These are phyloP conservation scores for Arthrobotrys conoides DNA, from an alignment of 2,329 filamentous ascomycete species.

Conservation along the genomic window DNA sequence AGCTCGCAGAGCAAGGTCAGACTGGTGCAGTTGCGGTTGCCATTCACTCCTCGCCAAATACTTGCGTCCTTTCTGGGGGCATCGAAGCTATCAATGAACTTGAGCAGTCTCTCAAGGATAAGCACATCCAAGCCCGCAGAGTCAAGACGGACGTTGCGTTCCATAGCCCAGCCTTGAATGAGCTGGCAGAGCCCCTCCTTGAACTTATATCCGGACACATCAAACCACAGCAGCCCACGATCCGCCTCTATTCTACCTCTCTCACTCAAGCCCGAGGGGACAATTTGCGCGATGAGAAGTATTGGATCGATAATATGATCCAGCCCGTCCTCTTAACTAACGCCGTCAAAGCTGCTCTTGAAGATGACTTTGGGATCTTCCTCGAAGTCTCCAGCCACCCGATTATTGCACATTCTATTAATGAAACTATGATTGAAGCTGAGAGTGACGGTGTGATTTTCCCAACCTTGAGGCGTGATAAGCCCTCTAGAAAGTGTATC, in stretches of 20 bases:
- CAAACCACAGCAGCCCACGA: slow-evolving; percentile 61
- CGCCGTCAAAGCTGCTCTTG: slow-evolving; percentile 66
- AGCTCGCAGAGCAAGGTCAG: slow-evolving; percentile 61
- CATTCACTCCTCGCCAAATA: slow-evolving; percentile 66
- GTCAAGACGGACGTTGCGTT: slow-evolving; percentile 69
- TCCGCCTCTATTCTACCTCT: slow-evolving; percentile 67
- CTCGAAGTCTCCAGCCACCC: slow-evolving; percentile 69
- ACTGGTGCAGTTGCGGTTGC: slow-evolving; percentile 64
- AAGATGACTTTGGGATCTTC: slow-evolving; percentile 67
- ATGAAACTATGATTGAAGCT: slow-evolving; percentile 66
- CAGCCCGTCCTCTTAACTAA: slow-evolving; percentile 66
- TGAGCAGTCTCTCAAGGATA: slow-evolving; percentile 58
- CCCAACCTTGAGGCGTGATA: slow-evolving; percentile 65
- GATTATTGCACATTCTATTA: slow-evolving; percentile 68
- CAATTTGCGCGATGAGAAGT: slow-evolving; percentile 64
- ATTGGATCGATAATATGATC: slow-evolving; percentile 68
- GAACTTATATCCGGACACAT: slow-evolving; percentile 63
- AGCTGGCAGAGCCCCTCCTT: slow-evolving; percentile 65
- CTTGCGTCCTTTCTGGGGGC: slow-evolving; percentile 66
- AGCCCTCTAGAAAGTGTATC: slow-evolving; percentile 64
- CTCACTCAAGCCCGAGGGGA: slow-evolving; percentile 63
- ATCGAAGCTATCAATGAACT: slow-evolving; percentile 63
- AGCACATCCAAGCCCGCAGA: slow-evolving; percentile 65
- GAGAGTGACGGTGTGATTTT: slow-evolving; percentile 65
- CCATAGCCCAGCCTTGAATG: slow-evolving; percentile 67